Evolutionary conservation across 352 stramenopile genomes (phyloP).

Genomic region (Globisporangium mamillatum): DNA sequence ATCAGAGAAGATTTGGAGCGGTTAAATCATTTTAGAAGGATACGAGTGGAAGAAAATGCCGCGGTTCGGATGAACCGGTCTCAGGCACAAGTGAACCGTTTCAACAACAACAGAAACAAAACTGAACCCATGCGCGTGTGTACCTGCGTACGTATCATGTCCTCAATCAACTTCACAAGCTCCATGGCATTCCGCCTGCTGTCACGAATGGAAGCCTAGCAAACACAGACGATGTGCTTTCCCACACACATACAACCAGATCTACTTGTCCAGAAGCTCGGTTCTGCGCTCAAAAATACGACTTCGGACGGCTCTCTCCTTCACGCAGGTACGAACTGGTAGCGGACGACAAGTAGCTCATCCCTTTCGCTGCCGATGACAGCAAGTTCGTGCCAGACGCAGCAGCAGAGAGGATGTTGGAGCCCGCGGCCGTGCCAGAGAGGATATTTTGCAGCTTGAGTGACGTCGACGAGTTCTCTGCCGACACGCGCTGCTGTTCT

Average conservation of each 20-base stretch:
- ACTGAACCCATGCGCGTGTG: neutral
- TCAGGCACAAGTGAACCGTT: neutral
- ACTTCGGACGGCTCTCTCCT: conserved; percentile 37
- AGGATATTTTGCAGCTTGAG: conserved; percentile 67
- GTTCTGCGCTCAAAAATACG: conserved; percentile 54
- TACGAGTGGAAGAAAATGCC: neutral
- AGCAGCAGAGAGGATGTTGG: conserved; percentile 65
- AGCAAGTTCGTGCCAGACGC: conserved; percentile 59
- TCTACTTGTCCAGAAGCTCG: neutral
- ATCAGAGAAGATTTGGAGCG: neutral
- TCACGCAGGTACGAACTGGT: conserved; percentile 64
- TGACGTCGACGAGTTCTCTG: conserved; percentile 28
- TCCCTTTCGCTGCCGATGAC: conserved; percentile 74
- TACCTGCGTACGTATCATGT: too few species aligned
- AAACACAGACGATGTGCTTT: neutral
- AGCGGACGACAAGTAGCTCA: conserved; percentile 78
- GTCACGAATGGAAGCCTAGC: too few species aligned
- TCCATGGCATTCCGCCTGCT: neutral
- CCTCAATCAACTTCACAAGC: neutral
- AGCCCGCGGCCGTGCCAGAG: conserved; percentile 54
- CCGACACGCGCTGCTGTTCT: conserved; percentile 16
- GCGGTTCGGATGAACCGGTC: neutral
- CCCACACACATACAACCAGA: neutral
- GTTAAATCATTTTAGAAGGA: neutral
- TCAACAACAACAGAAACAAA: neutral